These are phyloP conservation scores for Aspergillus piperis DNA, from an alignment of 2,329 filamentous ascomycete genomes.

Conservation along the genomic window DNA sequence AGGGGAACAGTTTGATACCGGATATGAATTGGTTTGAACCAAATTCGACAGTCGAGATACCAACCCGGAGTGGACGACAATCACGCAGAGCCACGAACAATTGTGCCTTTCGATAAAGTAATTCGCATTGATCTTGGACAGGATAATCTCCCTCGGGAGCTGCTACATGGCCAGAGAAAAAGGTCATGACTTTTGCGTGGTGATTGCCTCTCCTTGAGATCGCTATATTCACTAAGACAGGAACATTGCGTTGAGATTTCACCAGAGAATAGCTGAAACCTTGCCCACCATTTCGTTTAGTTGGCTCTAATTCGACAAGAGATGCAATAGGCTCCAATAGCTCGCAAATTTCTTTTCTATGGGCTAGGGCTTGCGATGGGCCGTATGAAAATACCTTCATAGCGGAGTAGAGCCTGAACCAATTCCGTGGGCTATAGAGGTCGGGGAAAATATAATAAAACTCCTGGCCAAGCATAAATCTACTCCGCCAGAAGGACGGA, in stretches of 20 bases:
- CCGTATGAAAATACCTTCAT: background rate
- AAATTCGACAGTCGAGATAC: slow-evolving; percentile 12
- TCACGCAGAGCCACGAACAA: background rate
- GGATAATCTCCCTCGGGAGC: background rate
- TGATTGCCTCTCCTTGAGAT: background rate
- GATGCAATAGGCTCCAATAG: slow-evolving; percentile 17
- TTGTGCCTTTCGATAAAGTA: slow-evolving; percentile 2
- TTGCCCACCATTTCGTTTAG: background rate
- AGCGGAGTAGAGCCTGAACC: slow-evolving; percentile 15
- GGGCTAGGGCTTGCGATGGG: background rate
- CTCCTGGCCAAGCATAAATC: slow-evolving; percentile 15
- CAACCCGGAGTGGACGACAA: background rate
- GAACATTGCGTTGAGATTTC: background rate
- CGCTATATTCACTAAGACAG: background rate
- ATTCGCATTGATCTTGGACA: slow-evolving; percentile 5
- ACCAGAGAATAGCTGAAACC: background rate
- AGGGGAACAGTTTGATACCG: slow-evolving; percentile 1
- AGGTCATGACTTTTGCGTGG: background rate
- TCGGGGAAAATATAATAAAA: slow-evolving; percentile 18
- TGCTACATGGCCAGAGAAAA: slow-evolving; percentile 1
- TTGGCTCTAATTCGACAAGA: slow-evolving; percentile 11
- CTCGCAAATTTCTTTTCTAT: slow-evolving; percentile 13
- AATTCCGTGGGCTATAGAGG: slow-evolving; percentile 4
- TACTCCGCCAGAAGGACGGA: slow-evolving; percentile 18
- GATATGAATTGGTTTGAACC: slow-evolving; percentile 11